phyloP scores from a whole-genome alignment of 2,329 filamentous ascomycete genomes.

The Rugonectria rugulosa region DNA sequence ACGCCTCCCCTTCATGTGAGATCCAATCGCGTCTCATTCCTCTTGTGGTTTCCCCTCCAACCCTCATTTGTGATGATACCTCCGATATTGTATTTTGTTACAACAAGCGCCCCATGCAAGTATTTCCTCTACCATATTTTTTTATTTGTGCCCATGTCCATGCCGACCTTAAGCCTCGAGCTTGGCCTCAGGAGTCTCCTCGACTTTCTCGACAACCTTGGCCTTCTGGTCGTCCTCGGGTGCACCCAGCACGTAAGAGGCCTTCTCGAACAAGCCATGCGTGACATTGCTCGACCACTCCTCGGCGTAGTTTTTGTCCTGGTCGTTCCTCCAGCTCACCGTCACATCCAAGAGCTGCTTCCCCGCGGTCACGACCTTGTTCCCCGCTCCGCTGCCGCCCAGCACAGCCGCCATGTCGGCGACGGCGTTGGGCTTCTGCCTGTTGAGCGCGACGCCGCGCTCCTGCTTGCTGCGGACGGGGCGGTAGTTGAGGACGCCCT shows the following conservation, averaged over 20 bases:
- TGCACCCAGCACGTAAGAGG: slow-evolving; percentile 32
- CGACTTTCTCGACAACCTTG: slow-evolving; percentile 9
- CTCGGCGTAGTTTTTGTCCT: slow-evolving; percentile 56
- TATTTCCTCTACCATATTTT: not conserved
- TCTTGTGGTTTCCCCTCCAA: slow-evolving; percentile 6
- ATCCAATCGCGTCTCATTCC: slow-evolving; percentile 1
- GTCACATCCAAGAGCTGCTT: slow-evolving; percentile 49
- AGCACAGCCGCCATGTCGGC: slow-evolving; percentile 70
- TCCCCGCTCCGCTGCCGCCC: slow-evolving; percentile 59
- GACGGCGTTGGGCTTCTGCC: slow-evolving; percentile 68
- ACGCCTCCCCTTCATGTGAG: slow-evolving; percentile 13
- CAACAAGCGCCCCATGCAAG: not conserved
- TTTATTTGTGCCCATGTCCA: no score
- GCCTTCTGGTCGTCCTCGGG: slow-evolving; percentile 14
- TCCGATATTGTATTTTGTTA: not conserved
- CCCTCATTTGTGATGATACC: slow-evolving; percentile 5
- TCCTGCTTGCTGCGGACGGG: slow-evolving; percentile 49
- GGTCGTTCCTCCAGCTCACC: slow-evolving; percentile 60
- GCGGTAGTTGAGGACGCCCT: slow-evolving; percentile 41
- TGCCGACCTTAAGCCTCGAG: not conserved
- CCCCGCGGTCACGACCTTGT: slow-evolving; percentile 50
- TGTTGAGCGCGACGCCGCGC: slow-evolving; percentile 61
- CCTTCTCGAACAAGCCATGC: slow-evolving; percentile 52
- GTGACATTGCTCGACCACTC: slow-evolving; percentile 61
- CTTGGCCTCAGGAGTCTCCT: not conserved